Base-by-base conservation (phyloP, 2,329 filamentous ascomycete species). In the Talaromyces sp. region DNA sequence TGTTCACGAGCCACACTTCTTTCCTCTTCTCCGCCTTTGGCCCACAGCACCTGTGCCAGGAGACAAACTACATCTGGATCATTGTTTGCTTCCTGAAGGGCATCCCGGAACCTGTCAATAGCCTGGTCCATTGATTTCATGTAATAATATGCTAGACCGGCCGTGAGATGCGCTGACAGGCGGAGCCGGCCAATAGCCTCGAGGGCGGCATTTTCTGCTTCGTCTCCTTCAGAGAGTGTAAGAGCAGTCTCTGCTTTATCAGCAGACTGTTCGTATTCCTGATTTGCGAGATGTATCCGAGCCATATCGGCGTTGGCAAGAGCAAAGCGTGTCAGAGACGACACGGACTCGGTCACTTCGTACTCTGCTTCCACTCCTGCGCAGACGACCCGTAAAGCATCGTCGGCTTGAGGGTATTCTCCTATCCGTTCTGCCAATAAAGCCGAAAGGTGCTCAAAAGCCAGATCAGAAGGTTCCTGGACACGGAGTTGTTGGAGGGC, bases 21-120 rank as follows among this genome's bases (percentile, higher is more conserved):
- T 59, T 93, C 89, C 0, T 87, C 82, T 7, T 88, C 85, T 0
- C 87, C 86, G 9, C 90, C 92, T 65, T 91, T 91, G 0, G 93
- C 93, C 93, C 95, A 99, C 0, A 98, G 82, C 0, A 98, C 90
- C 74, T 98, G 91, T 0, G 93, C 90, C 13, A 98, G 81, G 13
- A 97, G 81, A 69, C 93, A 97, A 0, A 92, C 87, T 1, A 93
- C 89, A 69, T 97, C 92, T 0, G 93, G 89, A 63, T 91, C 87
- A 41, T 84, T 84, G 31, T 84, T 78, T 0, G 89, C 91, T 71
- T 96, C 92, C 59, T 87, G 82, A 8, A 98, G 80, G 0, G 92
- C 92, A 2, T 86, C 81, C 64, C 91, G 86, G 74, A 99, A 96
- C 76, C 89, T 92, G 11, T 83, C 80, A 27, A 96, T 86, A 0